A percentile compares a stretch with the other conserved stretches of the same genome.
Conservation (phyloP, 176 grass and related monocot species). For the Zoysia pacifica region DNA sequence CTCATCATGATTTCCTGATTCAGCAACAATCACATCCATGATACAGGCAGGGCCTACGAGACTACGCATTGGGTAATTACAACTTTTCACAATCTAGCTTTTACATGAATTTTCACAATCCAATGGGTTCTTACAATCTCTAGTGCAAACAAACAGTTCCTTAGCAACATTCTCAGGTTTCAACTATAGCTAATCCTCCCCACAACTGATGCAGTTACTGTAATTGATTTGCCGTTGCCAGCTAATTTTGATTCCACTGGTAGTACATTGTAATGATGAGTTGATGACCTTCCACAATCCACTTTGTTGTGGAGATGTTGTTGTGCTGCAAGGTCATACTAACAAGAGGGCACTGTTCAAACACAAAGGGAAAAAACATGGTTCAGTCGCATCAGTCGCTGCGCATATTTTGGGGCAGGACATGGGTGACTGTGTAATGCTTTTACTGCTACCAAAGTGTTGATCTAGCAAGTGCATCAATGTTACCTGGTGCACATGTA, state of each 20-base stretch:
- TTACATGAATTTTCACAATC: too few species aligned
- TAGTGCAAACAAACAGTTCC: not conserved
- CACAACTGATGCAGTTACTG: not conserved
- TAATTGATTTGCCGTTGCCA: not conserved
- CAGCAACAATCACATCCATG: not conserved
- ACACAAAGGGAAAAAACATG: not conserved
- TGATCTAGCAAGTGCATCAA: slow-evolving; percentile 10
- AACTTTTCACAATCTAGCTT: not conserved
- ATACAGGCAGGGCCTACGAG: not conserved
- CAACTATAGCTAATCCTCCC: not conserved
- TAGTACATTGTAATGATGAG: slow-evolving; percentile 1
- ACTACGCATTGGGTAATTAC: not conserved
- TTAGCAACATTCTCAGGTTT: not conserved
- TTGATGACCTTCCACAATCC: not conserved
- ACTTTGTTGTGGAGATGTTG: not conserved
- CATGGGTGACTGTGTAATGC: not conserved
- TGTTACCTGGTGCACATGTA: not conserved
- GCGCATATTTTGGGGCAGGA: not conserved
- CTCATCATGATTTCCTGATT: slow-evolving; percentile 11
- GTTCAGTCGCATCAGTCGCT: not conserved
- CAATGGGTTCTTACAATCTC: not conserved
- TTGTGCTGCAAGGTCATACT: not conserved
- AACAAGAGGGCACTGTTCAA: not conserved
- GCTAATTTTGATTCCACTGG: not conserved
- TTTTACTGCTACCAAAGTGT: not conserved